Evolutionary conservation across 192 early-diverging fungal genomes (phyloP), one percentile per base, ranked within the genome.

Genomic region (Backusella psychrophila): DNA sequence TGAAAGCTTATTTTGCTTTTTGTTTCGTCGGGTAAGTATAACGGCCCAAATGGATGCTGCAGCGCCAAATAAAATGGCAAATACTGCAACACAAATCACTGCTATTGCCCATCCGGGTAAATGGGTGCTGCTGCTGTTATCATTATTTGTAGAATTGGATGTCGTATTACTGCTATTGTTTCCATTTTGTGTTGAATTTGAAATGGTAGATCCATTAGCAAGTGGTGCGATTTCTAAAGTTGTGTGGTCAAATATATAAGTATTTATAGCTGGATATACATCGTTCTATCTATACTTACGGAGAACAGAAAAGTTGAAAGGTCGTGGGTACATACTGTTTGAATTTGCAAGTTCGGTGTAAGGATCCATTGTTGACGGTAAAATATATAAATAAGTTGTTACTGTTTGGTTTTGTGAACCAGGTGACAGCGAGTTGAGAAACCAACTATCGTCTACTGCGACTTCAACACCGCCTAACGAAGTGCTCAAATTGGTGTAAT

Each of bases 31-130:
- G 23, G 71, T 21, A 7, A 49, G 15, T 2, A 68, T 26, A 26
- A 53, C 39, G 4, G 69, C 75, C 78, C 78, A 78, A 31, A 76
- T 38, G 11, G n/a, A 63, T 29, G 56, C 56, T 3, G 71, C 39
- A n/a, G 71, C 77, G 23, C 65, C 66, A n/a, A 29, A 35, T 52
- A 75, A 5, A 21, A 78, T 69, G 0, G 81, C 77, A 6, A 78
- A 73, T 38, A 66, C 31, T 4, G 71, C 81, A 52, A 77, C 74
- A 23, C 72, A 72, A 35, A 82, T 78, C 4, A 82, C 59, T 36
- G 56, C 81, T 49, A 82, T 82, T 8, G 66, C 59, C 81, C 81
- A 82, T 29, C 66, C 52, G 1, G 69, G 75, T 46, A 77, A 63
- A 23, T 38, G 38, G 12, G n/a, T 74, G 6, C 8, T 49, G 7